Evolutionary conservation across 176 grass and related monocot species (phyloP).

Genomic region (Carex myosuroides): DNA sequence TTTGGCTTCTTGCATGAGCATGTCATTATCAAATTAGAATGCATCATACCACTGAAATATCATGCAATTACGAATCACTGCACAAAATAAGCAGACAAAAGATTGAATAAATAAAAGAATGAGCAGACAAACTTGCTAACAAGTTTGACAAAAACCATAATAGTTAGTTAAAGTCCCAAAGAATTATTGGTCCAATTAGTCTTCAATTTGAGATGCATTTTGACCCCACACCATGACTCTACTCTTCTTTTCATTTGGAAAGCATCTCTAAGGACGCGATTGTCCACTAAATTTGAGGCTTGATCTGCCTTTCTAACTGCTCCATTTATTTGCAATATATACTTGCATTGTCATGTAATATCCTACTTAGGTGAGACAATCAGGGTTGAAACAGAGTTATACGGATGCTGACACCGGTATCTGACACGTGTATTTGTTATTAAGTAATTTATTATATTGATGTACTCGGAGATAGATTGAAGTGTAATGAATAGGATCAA

Average conservation of each 20-base stretch:
- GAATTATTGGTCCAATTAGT: slow-evolving; percentile 13
- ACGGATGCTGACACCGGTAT: no score
- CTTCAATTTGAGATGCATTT: slow-evolving; percentile 10
- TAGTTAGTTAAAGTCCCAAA: slow-evolving; percentile 7
- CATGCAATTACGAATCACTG: slow-evolving; percentile 1
- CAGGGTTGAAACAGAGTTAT: no score
- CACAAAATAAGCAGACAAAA: slow-evolving; percentile 3
- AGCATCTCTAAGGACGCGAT: background rate
- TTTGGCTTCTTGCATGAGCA: background rate
- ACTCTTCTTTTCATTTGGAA: background rate
- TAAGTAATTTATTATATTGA: no score
- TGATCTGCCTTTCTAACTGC: slow-evolving; percentile 16
- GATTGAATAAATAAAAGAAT: background rate
- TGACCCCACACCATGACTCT: background rate
- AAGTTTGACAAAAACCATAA: slow-evolving; percentile 9
- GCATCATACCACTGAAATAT: background rate
- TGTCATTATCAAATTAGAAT: background rate
- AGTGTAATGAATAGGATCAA: no score
- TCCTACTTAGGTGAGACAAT: no score
- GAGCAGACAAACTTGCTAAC: background rate
- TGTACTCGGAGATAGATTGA: no score
- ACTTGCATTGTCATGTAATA: no score
- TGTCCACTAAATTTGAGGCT: slow-evolving; percentile 3
- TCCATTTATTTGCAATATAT: background rate
- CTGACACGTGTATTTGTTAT: no score